These are phyloP conservation scores for Cryptomeria japonica DNA, from an alignment of 75 land plant species.

Conservation along the genomic window DNA sequence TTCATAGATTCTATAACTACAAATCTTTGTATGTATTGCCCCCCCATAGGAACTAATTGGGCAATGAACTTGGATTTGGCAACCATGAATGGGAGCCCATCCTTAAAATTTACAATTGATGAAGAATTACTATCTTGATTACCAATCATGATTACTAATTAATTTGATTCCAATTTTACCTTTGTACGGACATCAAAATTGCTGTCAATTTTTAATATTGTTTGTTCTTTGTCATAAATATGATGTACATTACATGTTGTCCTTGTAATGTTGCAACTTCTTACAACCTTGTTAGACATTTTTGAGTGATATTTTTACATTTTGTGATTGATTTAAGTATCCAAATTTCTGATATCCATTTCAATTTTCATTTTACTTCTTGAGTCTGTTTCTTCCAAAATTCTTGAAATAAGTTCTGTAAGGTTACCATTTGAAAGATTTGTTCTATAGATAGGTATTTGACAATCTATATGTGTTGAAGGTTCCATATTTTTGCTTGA, in stretches of 20 bases:
- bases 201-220: not conserved
- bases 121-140: not conserved
- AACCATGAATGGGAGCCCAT: not conserved
- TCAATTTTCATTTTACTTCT: not conserved
- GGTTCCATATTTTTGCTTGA: not conserved
- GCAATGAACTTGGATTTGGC: not conserved
- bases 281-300: not conserved
- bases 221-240: not conserved
- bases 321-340: not conserved
- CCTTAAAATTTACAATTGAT: not conserved
- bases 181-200: not conserved
- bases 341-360: not conserved
- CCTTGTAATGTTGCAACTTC: not conserved
- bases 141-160: not conserved
- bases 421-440: not conserved
- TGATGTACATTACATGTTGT: not conserved
- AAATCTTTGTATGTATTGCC: not conserved
- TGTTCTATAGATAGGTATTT: not conserved
- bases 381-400: not conserved
- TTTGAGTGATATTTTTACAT: not conserved
- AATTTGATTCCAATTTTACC: no score
- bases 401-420: not conserved
- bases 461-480: not conserved
- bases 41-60: not conserved
- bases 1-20: no score